phyloP scores from a whole-genome alignment of 2,329 filamentous ascomycete species.

The Xylariaceae sp. region DNA sequence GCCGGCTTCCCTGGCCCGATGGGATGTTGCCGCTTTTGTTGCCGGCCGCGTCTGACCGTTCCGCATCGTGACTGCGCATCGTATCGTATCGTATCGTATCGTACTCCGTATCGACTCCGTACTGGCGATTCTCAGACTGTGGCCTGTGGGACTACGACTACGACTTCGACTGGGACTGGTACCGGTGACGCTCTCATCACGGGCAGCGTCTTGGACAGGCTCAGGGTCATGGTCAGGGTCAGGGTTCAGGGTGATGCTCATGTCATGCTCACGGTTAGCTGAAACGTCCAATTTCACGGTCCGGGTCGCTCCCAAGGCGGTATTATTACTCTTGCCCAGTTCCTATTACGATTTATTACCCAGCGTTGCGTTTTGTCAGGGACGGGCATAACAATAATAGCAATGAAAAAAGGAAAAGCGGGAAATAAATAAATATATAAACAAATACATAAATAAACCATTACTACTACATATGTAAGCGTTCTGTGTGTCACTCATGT shows the following conservation, averaged over 20 bases:
- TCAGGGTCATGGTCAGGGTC: background rate
- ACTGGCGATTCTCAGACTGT: no score
- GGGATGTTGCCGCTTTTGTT: background rate
- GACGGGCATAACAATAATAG: background rate
- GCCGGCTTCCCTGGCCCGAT: background rate
- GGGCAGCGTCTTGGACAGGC: background rate
- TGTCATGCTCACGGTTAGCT: constrained; percentile 1
- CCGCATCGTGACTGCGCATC: background rate
- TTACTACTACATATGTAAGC: background rate
- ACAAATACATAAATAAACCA: background rate
- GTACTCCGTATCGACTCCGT: no score
- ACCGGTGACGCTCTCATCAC: background rate
- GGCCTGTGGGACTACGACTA: no score
- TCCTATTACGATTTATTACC: background rate
- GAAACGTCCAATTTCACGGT: constrained; percentile 1
- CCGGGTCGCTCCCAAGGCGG: background rate
- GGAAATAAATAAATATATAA: background rate
- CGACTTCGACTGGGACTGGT: background rate
- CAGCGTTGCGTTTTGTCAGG: background rate
- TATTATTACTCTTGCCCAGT: no score
- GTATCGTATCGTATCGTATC: no score
- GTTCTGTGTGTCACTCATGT: background rate
- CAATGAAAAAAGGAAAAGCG: background rate
- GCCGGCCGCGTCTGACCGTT: background rate
- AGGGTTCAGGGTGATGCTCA: background rate